phyloP scores from a whole-genome alignment of 2,329 filamentous ascomycete genomes.

The Arthrinium phaeospermum region DNA sequence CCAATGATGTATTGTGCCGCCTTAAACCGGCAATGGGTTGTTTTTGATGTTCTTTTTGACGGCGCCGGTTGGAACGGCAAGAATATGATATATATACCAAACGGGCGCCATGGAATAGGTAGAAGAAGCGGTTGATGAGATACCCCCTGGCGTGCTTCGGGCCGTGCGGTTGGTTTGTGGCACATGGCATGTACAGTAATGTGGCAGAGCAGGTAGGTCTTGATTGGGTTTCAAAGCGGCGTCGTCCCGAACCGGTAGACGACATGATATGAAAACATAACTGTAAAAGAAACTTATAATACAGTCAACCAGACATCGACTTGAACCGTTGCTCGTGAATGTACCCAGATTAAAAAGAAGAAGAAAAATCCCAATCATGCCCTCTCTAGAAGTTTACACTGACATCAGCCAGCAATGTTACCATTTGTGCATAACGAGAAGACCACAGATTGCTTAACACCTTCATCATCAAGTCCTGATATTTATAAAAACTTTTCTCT shows the following conservation, averaged over 20 bases:
- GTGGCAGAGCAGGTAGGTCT: not conserved
- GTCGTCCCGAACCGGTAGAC: not conserved
- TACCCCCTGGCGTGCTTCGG: conserved; percentile 18
- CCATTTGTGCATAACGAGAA: not conserved
- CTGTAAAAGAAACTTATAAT: not conserved
- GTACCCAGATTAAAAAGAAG: too few relatives aligned
- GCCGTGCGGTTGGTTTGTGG: not conserved
- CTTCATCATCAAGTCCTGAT: not conserved
- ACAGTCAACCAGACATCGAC: not conserved
- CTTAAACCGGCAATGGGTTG: not conserved
- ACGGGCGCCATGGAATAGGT: not conserved
- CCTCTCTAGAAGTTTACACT: too few relatives aligned
- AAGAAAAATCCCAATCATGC: too few relatives aligned
- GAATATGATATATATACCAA: not conserved
- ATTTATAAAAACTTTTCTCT: not conserved
- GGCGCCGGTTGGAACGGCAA: not conserved
- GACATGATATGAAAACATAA: not conserved
- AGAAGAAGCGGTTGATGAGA: conserved; percentile 18
- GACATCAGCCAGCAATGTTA: too few relatives aligned
- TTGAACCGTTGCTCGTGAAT: not conserved
- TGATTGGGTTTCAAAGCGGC: not conserved
- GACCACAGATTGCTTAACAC: not conserved
- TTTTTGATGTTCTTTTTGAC: not conserved
- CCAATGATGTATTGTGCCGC: too few relatives aligned
- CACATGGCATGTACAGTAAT: not conserved